Percentiles rank a stretch among this genome's conserved stretches.
phyloP scores from a whole-genome alignment of 768 basidiomycete species.

The Botryobasidium botryosum region DNA sequence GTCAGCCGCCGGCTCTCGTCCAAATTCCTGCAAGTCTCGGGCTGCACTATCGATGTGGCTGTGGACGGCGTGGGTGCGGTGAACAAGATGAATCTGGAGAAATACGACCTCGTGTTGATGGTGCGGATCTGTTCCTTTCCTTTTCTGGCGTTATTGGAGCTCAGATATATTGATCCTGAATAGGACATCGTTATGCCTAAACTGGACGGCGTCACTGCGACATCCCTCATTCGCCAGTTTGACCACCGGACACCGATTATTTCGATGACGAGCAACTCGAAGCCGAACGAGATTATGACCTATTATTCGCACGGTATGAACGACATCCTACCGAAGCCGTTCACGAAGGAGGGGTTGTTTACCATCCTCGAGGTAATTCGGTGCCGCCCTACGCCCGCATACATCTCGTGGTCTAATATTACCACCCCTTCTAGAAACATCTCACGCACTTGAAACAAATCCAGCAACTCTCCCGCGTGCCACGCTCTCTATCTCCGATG shows the following conservation, averaged over 20 bases:
- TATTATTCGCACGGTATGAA: constrained; percentile 90
- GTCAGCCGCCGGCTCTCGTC: constrained; percentile 75
- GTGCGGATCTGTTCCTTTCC: constrained; percentile 27
- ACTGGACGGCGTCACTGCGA: constrained; percentile 76
- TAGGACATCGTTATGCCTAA: constrained; percentile 92
- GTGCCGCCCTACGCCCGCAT: not conserved
- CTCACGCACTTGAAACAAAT: constrained; percentile 75
- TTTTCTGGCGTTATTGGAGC: constrained; percentile 1
- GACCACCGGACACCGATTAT: constrained; percentile 94
- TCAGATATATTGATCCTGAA: not conserved
- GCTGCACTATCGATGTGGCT: constrained; percentile 86
- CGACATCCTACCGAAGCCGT: constrained; percentile 91
- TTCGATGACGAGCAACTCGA: constrained; percentile 93
- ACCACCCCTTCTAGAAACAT: constrained; percentile 41
- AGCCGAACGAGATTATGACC: constrained; percentile 83
- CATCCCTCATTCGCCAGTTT: constrained; percentile 85
- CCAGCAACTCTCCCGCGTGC: constrained; percentile 52
- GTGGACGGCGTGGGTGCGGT: constrained; percentile 87
- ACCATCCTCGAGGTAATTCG: constrained; percentile 71
- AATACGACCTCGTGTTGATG: constrained; percentile 94
- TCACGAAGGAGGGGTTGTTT: constrained; percentile 82
- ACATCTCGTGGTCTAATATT: constrained; percentile 5
- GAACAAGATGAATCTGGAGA: constrained; percentile 89
- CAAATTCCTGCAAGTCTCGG: constrained; percentile 92
- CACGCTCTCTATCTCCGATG: constrained; percentile 30